Conservation (phyloP, 2,329 filamentous ascomycete genomes). For the Mycosphaerelloides madeirae region DNA sequence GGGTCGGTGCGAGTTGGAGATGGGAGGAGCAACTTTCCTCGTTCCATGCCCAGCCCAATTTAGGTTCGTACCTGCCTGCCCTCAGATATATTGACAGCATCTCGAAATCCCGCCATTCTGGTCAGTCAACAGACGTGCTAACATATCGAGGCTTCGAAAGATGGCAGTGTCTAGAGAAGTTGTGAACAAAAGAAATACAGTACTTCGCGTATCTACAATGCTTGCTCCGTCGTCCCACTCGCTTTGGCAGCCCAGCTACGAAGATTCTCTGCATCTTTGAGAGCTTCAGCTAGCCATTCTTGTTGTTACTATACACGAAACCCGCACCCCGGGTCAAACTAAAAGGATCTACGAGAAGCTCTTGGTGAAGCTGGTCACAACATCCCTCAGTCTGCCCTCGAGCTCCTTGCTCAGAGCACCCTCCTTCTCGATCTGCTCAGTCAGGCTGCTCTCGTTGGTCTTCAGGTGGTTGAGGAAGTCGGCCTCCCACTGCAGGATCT, state of each 20-base stretch:
- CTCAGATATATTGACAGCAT: too few species aligned
- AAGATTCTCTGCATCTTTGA: conserved; percentile 15
- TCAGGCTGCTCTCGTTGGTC: conserved; percentile 79
- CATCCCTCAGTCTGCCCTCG: conserved; percentile 75
- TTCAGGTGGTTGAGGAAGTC: conserved; percentile 92
- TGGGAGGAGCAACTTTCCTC: too few species aligned
- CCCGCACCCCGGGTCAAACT: conserved; percentile 16
- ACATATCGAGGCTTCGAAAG: too few species aligned
- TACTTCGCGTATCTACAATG: conserved; percentile 29
- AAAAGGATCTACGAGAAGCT: conserved; percentile 59
- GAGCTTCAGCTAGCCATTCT: conserved; percentile 24
- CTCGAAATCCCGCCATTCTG: too few species aligned
- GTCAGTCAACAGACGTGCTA: too few species aligned
- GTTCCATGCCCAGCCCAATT: too few species aligned
- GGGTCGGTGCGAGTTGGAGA: too few species aligned
- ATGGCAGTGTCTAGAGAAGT: too few species aligned
- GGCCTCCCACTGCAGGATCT: conserved; percentile 88
- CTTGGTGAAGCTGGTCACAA: conserved; percentile 81
- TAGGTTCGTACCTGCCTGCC: too few species aligned
- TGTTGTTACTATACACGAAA: conserved; percentile 32
- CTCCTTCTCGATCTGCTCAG: conserved; percentile 89
- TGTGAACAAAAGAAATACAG: conserved; percentile 23
- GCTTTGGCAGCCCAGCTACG: conserved; percentile 11
- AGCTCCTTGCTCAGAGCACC: conserved; percentile 92
- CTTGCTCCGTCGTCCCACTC: conserved; percentile 13